These are phyloP conservation scores for Hansenula anomala DNA, from an alignment of 1,139 yeast species.

Conservation along the genomic window DNA sequence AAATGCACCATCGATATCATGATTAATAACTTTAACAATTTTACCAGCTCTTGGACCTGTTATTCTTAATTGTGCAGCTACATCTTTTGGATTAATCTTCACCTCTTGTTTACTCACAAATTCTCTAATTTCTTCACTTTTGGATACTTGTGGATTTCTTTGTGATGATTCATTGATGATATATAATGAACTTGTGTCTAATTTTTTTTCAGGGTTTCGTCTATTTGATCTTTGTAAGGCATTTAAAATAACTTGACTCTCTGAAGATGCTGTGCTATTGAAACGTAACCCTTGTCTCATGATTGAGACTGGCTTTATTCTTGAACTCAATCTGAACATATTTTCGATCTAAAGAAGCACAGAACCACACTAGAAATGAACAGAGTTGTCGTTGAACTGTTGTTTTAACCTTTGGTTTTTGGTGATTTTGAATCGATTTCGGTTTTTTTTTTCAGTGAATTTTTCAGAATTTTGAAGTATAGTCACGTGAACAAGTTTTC, in stretches of 20 bases:
- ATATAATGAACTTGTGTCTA: not conserved
- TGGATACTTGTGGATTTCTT: not conserved
- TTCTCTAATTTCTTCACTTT: not conserved
- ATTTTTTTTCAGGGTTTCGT: not conserved
- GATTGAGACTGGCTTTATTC: not conserved
- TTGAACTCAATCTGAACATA: not conserved
- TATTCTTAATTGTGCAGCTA: conserved; percentile 22
- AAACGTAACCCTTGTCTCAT: not conserved
- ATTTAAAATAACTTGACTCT: not conserved
- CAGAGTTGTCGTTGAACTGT: no score
- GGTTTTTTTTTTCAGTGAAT: not conserved
- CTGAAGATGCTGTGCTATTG: not conserved
- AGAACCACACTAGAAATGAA: no score
- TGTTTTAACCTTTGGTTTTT: not conserved
- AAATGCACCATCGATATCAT: conserved; percentile 32
- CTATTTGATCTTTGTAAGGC: not conserved
- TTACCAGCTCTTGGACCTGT: conserved; percentile 44
- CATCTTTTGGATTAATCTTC: conserved; percentile 7
- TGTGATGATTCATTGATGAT: not conserved
- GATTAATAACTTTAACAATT: conserved; percentile 33
- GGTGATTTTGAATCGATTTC: no score
- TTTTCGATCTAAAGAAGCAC: not conserved
- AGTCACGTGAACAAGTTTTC: not conserved
- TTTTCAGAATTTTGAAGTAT: not conserved
- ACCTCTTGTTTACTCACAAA: not conserved